These are phyloP conservation scores for Platanus orientalis DNA, from an alignment of 164 flowering plant species.

Conservation along the genomic window DNA sequence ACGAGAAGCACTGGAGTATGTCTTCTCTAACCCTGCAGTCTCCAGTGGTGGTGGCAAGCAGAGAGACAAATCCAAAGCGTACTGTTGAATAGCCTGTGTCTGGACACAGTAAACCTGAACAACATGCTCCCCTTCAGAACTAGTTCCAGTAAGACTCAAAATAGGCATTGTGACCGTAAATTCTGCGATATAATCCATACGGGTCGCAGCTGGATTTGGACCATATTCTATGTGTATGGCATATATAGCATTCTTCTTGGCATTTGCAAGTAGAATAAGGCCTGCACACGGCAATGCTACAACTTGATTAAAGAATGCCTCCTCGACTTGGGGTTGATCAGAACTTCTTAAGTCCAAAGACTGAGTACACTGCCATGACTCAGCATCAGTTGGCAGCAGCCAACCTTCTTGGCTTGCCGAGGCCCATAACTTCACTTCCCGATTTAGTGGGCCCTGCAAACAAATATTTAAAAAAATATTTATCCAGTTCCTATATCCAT, in stretches of 20 bases:
- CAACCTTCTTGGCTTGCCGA: slow-evolving; percentile 92
- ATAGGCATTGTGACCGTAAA: slow-evolving; percentile 97
- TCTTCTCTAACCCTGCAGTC: slow-evolving; percentile 44
- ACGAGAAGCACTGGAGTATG: slow-evolving; percentile 41
- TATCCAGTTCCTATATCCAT: neutral
- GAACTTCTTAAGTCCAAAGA: slow-evolving; percentile 81
- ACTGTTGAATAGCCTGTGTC: slow-evolving; percentile 98
- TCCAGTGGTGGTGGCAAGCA: slow-evolving; percentile 79
- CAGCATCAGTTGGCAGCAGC: slow-evolving; percentile 77
- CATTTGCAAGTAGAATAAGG: slow-evolving; percentile 82
- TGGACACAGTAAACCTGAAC: slow-evolving; percentile 96
- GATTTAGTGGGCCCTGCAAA: slow-evolving; percentile 75
- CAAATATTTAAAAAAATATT: neutral
- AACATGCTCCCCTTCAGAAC: slow-evolving; percentile 59
- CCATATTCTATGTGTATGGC: slow-evolving; percentile 90
- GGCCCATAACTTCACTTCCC: slow-evolving; percentile 82
- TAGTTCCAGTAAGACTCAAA: slow-evolving; percentile 94
- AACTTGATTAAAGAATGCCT: slow-evolving; percentile 93
- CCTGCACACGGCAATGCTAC: slow-evolving; percentile 69
- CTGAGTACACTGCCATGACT: slow-evolving; percentile 88
- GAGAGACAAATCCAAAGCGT: slow-evolving; percentile 76
- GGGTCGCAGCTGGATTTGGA: slow-evolving; percentile 58
- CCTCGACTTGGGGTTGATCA: slow-evolving; percentile 50
- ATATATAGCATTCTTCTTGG: slow-evolving; percentile 90
- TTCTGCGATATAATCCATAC: slow-evolving; percentile 91